Percentiles rank a stretch among this genome's conserved stretches.
Evolutionary conservation across 495 filamentous ascomycete species (phyloP).

Genomic region (Achaetomiella virescens): DNA sequence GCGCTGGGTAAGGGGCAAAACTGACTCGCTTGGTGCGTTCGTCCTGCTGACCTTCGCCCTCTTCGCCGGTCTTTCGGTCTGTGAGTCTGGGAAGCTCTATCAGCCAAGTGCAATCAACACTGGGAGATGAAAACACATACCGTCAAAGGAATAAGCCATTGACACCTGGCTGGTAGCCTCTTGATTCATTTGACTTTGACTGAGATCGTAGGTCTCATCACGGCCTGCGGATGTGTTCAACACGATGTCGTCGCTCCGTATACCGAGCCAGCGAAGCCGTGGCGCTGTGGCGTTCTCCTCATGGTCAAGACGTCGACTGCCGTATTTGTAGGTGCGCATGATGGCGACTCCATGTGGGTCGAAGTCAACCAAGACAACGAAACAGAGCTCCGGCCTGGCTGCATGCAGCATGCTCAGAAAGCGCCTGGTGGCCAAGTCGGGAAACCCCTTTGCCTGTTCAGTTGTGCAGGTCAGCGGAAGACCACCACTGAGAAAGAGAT

Average conservation of each 20-base stretch:
- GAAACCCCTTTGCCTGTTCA: conserved; percentile 79
- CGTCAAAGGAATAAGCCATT: not conserved
- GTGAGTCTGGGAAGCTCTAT: not conserved
- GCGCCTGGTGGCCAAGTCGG: conserved; percentile 72
- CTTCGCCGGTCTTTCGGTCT: conserved; percentile 13
- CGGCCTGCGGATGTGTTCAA: not conserved
- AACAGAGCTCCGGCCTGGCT: conserved; percentile 34
- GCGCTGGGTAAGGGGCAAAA: conserved; percentile 48
- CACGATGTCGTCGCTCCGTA: conserved; percentile 56
- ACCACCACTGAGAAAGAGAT: not conserved
- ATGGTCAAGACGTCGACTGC: conserved; percentile 66
- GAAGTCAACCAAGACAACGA: conserved; percentile 72
- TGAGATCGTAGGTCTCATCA: not conserved
- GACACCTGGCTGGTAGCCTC: conserved; percentile 18
- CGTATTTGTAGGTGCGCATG: conserved; percentile 78
- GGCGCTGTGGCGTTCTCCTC: conserved; percentile 57
- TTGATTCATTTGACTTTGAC: conserved; percentile 16
- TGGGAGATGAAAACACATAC: not conserved
- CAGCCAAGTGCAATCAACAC: not conserved
- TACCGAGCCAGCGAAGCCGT: conserved; percentile 65
- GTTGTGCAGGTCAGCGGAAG: not conserved
- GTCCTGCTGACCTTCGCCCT: conserved; percentile 2
- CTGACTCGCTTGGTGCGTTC: conserved; percentile 8
- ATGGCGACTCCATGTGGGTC: conserved; percentile 87
- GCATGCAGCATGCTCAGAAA: conserved; percentile 52